A percentile compares a stretch with the other conserved stretches of the same genome.
phyloP scores from a whole-genome alignment of 306 rosid species.

The Quercus ilex region DNA sequence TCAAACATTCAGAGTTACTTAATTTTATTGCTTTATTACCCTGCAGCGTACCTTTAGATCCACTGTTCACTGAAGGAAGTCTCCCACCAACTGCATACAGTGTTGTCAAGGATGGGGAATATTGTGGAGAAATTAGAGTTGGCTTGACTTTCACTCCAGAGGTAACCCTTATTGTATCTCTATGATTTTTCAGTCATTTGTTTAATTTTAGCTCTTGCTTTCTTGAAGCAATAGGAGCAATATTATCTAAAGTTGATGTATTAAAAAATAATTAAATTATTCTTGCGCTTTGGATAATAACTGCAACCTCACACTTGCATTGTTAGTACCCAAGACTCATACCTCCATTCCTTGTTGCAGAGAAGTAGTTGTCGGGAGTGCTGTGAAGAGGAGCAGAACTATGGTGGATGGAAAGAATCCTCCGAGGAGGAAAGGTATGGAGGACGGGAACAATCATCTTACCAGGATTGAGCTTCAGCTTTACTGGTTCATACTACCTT shows the following conservation, averaged over 20 bases:
- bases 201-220: neutral
- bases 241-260: too few relatives aligned
- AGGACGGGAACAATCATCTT: neutral
- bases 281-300: too few relatives aligned
- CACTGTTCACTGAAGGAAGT: constrained; percentile 33
- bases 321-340: neutral
- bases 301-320: neutral
- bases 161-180: constrained; percentile 13
- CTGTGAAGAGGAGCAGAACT: neutral
- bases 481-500: neutral
- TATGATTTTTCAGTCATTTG: neutral
- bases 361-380: neutral
- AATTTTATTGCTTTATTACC: neutral
- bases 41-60: constrained; percentile 33
- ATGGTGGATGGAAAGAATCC: neutral
- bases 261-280: too few relatives aligned
- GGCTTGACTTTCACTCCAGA: constrained; percentile 39
- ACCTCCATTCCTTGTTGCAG: neutral
- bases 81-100: constrained; percentile 28
- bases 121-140: constrained; percentile 44
- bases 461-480: neutral
- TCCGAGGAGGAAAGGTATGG: neutral
- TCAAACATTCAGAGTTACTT: neutral
- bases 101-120: constrained; percentile 40
- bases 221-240: neutral